Evolutionary conservation across 2,329 filamentous ascomycete species (phyloP).

Genomic region (Pseudogymnoascus verrucosus): DNA sequence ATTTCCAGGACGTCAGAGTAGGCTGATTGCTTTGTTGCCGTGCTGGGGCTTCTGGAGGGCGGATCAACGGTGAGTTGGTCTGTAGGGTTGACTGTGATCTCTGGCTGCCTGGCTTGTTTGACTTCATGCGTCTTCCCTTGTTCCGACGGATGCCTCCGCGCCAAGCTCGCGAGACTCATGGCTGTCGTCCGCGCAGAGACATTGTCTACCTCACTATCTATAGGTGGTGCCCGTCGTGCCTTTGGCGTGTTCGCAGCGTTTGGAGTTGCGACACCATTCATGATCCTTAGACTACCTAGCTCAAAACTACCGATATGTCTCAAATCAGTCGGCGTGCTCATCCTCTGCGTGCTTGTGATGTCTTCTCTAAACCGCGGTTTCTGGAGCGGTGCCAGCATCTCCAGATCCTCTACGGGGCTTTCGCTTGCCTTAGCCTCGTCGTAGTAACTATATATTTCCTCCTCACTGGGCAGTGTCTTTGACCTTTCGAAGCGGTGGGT

Average conservation of each 20-base stretch:
- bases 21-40: background rate
- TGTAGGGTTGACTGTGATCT: background rate
- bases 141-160: background rate
- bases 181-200: background rate
- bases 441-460: conserved; percentile 16
- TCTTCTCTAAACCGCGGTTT: background rate
- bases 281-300: conserved; percentile 54
- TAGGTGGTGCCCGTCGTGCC: background rate
- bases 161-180: background rate
- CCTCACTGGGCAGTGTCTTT: background rate
- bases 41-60: background rate
- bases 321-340: conserved; percentile 41
- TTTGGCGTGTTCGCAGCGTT: background rate
- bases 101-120: background rate
- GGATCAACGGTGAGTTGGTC: background rate
- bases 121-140: background rate
- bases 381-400: background rate
- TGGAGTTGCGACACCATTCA: conserved; percentile 49
- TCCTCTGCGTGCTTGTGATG: conserved; percentile 17
- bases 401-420: conserved; percentile 14
- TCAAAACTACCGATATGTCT: conserved; percentile 54
- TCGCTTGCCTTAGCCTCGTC: conserved; percentile 13
- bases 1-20: background rate
- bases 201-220: background rate
- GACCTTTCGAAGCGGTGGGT: background rate